A percentile compares a stretch with the other conserved stretches of the same genome.
These are phyloP conservation scores for Nemania sp. DNA, from an alignment of 2,329 filamentous ascomycete genomes.

Conservation along the genomic window DNA sequence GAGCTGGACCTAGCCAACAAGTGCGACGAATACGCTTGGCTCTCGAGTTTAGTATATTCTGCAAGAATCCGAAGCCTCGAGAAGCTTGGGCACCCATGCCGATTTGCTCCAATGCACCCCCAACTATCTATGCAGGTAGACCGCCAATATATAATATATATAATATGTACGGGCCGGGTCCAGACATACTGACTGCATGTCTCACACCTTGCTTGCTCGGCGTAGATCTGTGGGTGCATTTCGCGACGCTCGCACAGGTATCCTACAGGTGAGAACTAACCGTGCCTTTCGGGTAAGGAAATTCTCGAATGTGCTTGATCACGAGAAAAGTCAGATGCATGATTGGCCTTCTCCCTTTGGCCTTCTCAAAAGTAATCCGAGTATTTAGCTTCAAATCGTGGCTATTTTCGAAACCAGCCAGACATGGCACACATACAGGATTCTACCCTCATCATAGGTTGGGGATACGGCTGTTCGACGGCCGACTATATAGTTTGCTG, in stretches of 20 bases:
- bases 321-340: background rate
- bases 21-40: background rate
- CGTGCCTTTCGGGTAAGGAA: background rate
- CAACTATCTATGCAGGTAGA: background rate
- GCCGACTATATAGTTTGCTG: constrained; percentile 3
- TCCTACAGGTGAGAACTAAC: background rate
- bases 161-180: constrained; percentile 13
- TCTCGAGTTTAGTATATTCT: background rate
- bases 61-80: background rate
- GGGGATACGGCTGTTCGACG: background rate
- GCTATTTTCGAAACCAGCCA: background rate
- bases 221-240: constrained; percentile 7
- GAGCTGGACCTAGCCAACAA: background rate
- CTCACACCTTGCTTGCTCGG: constrained; percentile 18
- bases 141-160: constrained; percentile 14
- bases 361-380: background rate
- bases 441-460: background rate
- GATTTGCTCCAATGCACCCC: constrained; percentile 1
- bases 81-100: background rate
- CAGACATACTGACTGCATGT: constrained; percentile 23
- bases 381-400: background rate
- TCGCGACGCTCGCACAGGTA: background rate
- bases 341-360: background rate
- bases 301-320: background rate
- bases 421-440: background rate